Conservation (phyloP, 495 filamentous ascomycete species). For the Articulospora tetracladia region DNA sequence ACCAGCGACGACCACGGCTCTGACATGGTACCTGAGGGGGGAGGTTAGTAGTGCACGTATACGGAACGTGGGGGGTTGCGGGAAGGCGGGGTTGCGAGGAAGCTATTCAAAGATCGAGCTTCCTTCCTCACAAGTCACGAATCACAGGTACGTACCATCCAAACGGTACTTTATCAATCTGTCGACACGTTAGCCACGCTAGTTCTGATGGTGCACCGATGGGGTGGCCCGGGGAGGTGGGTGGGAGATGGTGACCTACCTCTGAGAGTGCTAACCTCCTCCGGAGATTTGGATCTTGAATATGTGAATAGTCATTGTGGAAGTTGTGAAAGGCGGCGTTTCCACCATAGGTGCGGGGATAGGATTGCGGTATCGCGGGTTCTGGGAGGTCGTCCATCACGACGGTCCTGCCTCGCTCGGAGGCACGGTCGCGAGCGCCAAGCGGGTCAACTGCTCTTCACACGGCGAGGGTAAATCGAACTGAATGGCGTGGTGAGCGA, state of each 20-base stretch:
- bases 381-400: slow-evolving; percentile 21
- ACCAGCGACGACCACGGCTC: slow-evolving; percentile 71
- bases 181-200: not conserved
- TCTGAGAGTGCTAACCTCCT: slow-evolving; percentile 67
- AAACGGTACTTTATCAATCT: slow-evolving; percentile 70
- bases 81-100: too few species aligned
- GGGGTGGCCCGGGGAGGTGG: not conserved
- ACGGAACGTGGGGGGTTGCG: not conserved
- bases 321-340: slow-evolving; percentile 60
- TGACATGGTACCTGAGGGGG: slow-evolving; percentile 56
- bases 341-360: slow-evolving; percentile 35
- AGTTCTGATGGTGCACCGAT: not conserved
- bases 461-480: not conserved
- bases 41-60: too few species aligned
- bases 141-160: slow-evolving; percentile 68
- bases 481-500: not conserved
- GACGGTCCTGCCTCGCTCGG: not conserved
- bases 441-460: not conserved
- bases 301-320: slow-evolving; percentile 53
- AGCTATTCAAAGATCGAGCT: too few species aligned
- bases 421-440: not conserved
- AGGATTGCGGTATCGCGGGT: slow-evolving; percentile 10
- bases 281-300: slow-evolving; percentile 66
- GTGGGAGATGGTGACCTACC: too few species aligned
- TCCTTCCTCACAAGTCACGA: too few species aligned